Conservation (phyloP, 306 rosid species). For the Lagenaria siceraria region DNA sequence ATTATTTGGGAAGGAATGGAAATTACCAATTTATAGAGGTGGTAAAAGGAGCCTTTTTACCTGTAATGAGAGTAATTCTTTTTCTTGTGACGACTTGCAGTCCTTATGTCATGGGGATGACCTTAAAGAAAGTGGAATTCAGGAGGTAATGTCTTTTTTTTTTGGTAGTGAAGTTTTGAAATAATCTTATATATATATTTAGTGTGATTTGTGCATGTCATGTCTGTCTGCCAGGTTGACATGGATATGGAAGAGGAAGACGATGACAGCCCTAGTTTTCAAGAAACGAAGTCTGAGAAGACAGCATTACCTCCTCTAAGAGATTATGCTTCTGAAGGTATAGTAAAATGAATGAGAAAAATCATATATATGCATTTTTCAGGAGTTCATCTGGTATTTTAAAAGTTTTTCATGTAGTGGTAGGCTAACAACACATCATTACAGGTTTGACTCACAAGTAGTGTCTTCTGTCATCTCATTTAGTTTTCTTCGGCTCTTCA, state of each 20-base stretch:
- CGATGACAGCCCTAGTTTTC: slow-evolving; percentile 29
- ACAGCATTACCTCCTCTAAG: slow-evolving; percentile 23
- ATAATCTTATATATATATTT: background rate
- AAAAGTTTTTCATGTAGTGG: background rate
- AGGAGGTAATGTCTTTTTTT: slow-evolving; percentile 42
- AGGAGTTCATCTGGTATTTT: background rate
- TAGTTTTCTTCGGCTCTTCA: background rate
- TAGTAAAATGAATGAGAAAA: background rate
- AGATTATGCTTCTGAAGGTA: slow-evolving; percentile 36
- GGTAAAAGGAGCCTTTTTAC: background rate
- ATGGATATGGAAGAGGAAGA: slow-evolving; percentile 90
- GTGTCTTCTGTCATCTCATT: background rate
- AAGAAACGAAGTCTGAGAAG: slow-evolving; percentile 38
- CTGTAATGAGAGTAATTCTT: background rate
- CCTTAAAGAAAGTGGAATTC: slow-evolving; percentile 67
- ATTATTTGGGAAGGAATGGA: background rate
- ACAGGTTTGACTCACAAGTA: background rate
- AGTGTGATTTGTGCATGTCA: background rate
- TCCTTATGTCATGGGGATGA: slow-evolving; percentile 80
- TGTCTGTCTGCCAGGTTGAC: slow-evolving; percentile 65
- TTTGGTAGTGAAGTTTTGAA: background rate
- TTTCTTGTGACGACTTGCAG: slow-evolving; percentile 29
- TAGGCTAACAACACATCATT: background rate
- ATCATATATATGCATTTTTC: background rate
- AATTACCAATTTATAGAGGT: background rate